These are phyloP conservation scores for Calonectria ilicicola DNA, from an alignment of 2,329 filamentous ascomycete genomes.

Conservation along the genomic window DNA sequence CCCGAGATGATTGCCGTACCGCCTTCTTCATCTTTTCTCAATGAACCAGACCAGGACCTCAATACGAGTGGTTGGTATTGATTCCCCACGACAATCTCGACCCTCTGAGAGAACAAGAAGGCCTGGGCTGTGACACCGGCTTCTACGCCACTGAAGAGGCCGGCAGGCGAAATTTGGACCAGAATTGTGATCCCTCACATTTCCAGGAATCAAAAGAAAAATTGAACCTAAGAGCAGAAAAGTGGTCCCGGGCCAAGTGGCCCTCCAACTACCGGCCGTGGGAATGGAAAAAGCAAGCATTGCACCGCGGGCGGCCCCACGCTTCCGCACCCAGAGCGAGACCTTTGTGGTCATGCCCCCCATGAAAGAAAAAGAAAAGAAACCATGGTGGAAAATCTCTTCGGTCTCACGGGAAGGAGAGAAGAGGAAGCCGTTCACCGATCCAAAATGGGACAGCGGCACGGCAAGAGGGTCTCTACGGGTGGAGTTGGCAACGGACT, in stretches of 20 bases:
- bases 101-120: conserved; percentile 16
- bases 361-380: conserved; percentile 34
- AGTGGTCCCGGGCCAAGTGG: conserved; percentile 23
- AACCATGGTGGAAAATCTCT: conserved; percentile 27
- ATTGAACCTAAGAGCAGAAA: conserved; percentile 18
- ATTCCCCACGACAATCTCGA: conserved; percentile 3
- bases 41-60: background rate
- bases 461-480: conserved; percentile 12
- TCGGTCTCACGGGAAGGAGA: conserved; percentile 11
- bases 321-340: conserved; percentile 28
- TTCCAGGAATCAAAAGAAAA: conserved; percentile 20
- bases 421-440: conserved; percentile 10
- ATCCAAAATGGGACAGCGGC: conserved; percentile 13
- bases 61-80: background rate
- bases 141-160: conserved; percentile 21
- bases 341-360: conserved; percentile 30
- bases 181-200: conserved; percentile 31
- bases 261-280: conserved; percentile 39
- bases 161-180: conserved; percentile 17
- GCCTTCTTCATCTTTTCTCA: conserved; percentile 1
- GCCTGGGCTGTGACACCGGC: conserved; percentile 13
- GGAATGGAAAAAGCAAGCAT: conserved; percentile 35
- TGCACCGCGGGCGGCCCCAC: conserved; percentile 32
- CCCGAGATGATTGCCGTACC: background rate
- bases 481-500: conserved; percentile 9